phyloP scores from a whole-genome alignment of 495 filamentous ascomycete genomes.

The Antarctomyces pellizariae region DNA sequence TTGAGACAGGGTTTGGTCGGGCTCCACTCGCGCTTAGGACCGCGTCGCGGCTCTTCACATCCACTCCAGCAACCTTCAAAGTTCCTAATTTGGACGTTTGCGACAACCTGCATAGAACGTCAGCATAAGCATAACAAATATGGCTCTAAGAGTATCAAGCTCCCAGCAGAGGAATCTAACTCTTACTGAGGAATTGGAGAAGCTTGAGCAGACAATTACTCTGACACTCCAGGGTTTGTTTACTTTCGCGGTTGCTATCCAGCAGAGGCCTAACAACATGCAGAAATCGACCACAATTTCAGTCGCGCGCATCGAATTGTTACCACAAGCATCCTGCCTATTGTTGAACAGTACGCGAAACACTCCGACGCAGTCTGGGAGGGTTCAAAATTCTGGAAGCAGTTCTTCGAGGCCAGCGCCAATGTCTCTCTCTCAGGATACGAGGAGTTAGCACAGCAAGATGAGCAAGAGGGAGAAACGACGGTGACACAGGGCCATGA shows the following conservation, averaged over 20 bases:
- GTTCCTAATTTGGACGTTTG: too few relatives aligned
- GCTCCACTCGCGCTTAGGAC: too few relatives aligned
- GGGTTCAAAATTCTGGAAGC: slow-evolving; percentile 98
- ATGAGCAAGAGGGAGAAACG: slow-evolving; percentile 20
- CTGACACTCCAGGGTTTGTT: slow-evolving; percentile 70
- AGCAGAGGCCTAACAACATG: slow-evolving; percentile 3
- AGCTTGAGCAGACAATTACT: slow-evolving; percentile 88
- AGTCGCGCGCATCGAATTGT: slow-evolving; percentile 92
- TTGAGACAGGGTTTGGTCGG: too few relatives aligned
- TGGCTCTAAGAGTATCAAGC: too few relatives aligned
- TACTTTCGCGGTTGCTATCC: background rate
- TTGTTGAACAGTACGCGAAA: slow-evolving; percentile 91
- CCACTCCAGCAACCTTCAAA: too few relatives aligned
- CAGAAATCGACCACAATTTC: slow-evolving; percentile 97
- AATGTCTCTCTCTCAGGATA: slow-evolving; percentile 95
- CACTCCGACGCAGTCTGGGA: slow-evolving; percentile 92
- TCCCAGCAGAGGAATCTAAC: slow-evolving; percentile 57
- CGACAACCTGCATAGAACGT: too few relatives aligned
- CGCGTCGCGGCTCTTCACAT: too few relatives aligned
- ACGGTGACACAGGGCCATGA: slow-evolving; percentile 16
- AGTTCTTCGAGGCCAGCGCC: slow-evolving; percentile 95
- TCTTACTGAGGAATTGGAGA: slow-evolving; percentile 87
- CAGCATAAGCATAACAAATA: too few relatives aligned
- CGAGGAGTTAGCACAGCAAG: slow-evolving; percentile 44
- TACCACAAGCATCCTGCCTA: slow-evolving; percentile 73